Percentiles rank a stretch among this genome's conserved stretches.
Evolutionary conservation across 345 rosid genomes (phyloP).

Genomic region (Moricandia arvensis): DNA sequence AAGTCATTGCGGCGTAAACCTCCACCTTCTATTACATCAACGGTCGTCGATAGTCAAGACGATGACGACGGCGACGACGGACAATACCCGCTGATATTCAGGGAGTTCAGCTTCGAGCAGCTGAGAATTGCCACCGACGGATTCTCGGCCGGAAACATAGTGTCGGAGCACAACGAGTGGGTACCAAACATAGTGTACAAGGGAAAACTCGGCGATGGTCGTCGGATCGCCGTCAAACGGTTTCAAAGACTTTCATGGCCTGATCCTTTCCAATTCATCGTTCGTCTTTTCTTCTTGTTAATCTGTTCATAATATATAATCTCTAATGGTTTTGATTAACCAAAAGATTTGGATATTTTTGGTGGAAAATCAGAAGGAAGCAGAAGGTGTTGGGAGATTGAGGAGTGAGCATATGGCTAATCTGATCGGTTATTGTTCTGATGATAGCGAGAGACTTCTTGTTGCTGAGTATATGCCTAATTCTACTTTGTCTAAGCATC

Average conservation of each 20-base stretch:
- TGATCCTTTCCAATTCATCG: conserved; percentile 68
- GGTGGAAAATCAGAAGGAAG: conserved; percentile 60
- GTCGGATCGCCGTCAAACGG: conserved; percentile 64
- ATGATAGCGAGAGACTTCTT: conserved; percentile 79
- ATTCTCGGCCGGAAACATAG: conserved; percentile 56
- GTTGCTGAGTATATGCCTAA: conserved; percentile 92
- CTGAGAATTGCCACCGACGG: conserved; percentile 58
- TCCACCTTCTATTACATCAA: conserved; percentile 26
- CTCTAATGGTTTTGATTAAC: neutral
- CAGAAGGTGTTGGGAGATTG: conserved; percentile 69
- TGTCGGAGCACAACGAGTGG: conserved; percentile 70
- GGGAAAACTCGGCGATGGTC: conserved; percentile 61
- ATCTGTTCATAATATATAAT: neutral
- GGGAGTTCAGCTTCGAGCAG: conserved; percentile 59
- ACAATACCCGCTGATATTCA: conserved; percentile 45
- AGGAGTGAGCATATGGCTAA: conserved; percentile 84
- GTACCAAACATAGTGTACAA: conserved; percentile 69
- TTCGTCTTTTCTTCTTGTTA: conserved; percentile 23
- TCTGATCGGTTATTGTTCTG: conserved; percentile 86
- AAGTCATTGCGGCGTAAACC: conserved; percentile 17
- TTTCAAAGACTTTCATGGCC: conserved; percentile 69
- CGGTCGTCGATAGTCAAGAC: neutral
- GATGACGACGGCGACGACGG: conserved; percentile 1
- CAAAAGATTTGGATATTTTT: neutral
- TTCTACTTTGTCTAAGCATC: conserved; percentile 87